Evolutionary conservation across 306 rosid genomes (phyloP), one percentile per base, ranked within the genome.

Genomic region (Trifolium dubium): DNA sequence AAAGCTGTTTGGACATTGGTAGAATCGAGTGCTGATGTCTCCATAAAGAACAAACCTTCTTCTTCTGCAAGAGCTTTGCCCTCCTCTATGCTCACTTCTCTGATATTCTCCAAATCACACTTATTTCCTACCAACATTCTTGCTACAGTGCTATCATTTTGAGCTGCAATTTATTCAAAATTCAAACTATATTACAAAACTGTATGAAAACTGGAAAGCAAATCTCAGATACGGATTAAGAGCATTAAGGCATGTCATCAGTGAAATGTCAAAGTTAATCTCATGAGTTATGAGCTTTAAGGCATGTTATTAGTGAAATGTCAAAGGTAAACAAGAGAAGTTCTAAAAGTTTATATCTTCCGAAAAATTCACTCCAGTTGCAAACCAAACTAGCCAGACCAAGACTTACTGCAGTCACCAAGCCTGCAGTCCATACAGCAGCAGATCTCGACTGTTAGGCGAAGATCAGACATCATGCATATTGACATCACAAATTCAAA

Each of bases 81-180:
- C 3, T 91, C 98, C 74, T 91, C 97, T 50, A 79, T 34, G 18
- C 88, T 85, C 70, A 93, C 97, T 61, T 79, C 98, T 82, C 98
- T 90, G 30, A 93, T 79, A 74, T 89, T 85, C 82, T 93, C 97
- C 88, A 93, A 78, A 68, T 93, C 98, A 71, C 98, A 87, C 77
- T 93, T 93, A 35, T 93, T 93, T 60, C 98, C 98, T 23, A 93
- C 97, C 89, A 93, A 46, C 97, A 93, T 93, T 78, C 81, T 86
- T 66, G 92, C 96, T 17, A 84, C 80, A 0, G 92, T 75, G 56
- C 89, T 90, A 55, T 93, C 98, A 12, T 96, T 90, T 84, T 90
- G 97, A 84, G 87, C 98, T 91, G 92, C 89, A 69, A 72, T 62
- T 67, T 34, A 76, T 8, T 66, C 53, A 79, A 30, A 29, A 80